phyloP scores from a whole-genome alignment of 768 basidiomycete genomes.

The Trametes gibbosa region DNA sequence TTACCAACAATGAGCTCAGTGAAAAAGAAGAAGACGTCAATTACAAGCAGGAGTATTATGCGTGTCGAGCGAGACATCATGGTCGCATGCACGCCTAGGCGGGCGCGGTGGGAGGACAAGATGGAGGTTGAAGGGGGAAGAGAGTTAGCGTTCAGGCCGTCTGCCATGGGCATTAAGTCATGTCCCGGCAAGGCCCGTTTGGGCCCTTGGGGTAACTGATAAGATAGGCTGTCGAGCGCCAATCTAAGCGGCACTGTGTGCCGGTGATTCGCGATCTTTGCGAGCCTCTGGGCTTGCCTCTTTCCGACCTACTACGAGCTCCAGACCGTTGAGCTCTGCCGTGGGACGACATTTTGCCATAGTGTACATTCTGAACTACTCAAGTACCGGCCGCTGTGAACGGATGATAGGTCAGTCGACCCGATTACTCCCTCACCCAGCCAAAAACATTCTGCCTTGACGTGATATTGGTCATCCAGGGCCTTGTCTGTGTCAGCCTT shows the following conservation, averaged over 20 bases:
- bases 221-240: constrained; percentile 8
- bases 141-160: background rate
- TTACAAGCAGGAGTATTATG: constrained; percentile 73
- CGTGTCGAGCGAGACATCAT: constrained; percentile 63
- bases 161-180: constrained; percentile 9
- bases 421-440: background rate
- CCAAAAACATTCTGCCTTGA: too few relatives aligned
- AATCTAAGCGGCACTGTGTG: background rate
- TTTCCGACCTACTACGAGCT: background rate
- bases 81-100: constrained; percentile 25
- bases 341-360: background rate
- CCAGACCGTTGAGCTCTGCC: background rate
- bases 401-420: background rate
- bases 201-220: constrained; percentile 8
- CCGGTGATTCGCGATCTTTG: background rate
- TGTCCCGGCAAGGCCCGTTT: background rate
- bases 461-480: background rate
- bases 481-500: too few relatives aligned
- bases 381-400: background rate
- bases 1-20: constrained; percentile 79
- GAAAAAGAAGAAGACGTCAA: constrained; percentile 86
- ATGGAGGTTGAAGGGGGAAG: constrained; percentile 1
- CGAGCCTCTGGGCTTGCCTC: background rate
- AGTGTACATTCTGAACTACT: background rate
- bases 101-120: constrained; percentile 9